Conservation (phyloP, 495 filamentous ascomycete species). For the Penicillium longicatenatum region DNA sequence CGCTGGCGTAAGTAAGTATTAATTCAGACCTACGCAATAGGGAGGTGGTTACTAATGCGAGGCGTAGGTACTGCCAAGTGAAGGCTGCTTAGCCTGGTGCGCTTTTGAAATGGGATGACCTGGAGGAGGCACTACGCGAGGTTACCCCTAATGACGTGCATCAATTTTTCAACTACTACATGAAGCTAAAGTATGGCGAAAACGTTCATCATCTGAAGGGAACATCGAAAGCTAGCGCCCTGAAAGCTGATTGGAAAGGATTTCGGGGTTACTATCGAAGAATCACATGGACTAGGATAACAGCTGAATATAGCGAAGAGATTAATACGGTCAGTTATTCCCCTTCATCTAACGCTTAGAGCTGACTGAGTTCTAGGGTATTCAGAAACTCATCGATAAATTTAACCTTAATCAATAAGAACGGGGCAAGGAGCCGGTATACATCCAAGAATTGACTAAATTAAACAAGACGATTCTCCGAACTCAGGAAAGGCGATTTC, state of each 20-base stretch:
- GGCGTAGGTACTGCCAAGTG: constrained; percentile 17
- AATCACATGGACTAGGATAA: constrained; percentile 12
- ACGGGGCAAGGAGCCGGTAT: constrained; percentile 21
- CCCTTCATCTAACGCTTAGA: too few species aligned
- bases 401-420: constrained; percentile 15
- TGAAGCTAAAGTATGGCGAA: constrained; percentile 16
- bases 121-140: constrained; percentile 8
- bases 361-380: constrained; percentile 13
- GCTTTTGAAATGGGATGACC: constrained; percentile 7
- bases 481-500: constrained; percentile 26
- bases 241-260: constrained; percentile 23
- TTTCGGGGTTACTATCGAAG: constrained; percentile 17
- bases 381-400: constrained; percentile 20
- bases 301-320: constrained; percentile 10
- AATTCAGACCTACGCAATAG: background rate
- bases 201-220: constrained; percentile 15
- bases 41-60: too few species aligned
- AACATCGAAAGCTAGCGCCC: constrained; percentile 15
- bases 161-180: constrained; percentile 24
- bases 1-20: constrained; percentile 24
- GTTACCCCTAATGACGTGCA: constrained; percentile 14
- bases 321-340: background rate
- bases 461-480: constrained; percentile 27
- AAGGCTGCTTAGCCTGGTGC: constrained; percentile 8
- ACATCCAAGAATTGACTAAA: constrained; percentile 25